Conservation (phyloP, 257 asterid genomes). For the Hygrophila difformis region DNA sequence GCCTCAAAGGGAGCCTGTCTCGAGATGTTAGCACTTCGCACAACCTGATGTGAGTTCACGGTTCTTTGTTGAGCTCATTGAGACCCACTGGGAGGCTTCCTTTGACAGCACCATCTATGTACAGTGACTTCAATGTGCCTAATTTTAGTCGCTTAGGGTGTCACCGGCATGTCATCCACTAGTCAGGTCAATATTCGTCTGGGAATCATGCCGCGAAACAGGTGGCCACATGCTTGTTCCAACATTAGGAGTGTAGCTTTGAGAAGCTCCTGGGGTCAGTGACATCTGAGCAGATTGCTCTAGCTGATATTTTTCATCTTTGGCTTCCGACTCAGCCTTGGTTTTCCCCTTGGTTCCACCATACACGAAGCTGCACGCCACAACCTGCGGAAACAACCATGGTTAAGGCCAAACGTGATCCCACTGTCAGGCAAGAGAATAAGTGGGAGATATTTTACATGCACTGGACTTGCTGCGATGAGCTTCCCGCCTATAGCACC, state of each 20-base stretch:
- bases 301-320: constrained; percentile 25
- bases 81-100: too few species aligned
- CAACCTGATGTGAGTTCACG: too few species aligned
- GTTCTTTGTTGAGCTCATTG: too few species aligned
- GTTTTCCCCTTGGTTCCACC: constrained; percentile 49
- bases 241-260: constrained; percentile 30
- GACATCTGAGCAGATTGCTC: constrained; percentile 38
- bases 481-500: constrained; percentile 78
- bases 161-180: constrained; percentile 43
- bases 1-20: too few species aligned
- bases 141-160: too few species aligned
- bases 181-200: constrained; percentile 67
- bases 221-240: constrained; percentile 56
- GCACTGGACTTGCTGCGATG: constrained; percentile 53
- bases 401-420: not conserved
- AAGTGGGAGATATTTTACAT: too few species aligned
- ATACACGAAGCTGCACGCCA: constrained; percentile 75
- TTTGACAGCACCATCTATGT: too few species aligned
- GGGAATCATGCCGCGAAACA: constrained; percentile 41
- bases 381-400: constrained; percentile 40
- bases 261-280: constrained; percentile 33
- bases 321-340: constrained; percentile 29
- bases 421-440: too few species aligned
- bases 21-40: too few species aligned
- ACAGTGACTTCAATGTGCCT: too few species aligned